Conservation (phyloP, 225 moss, liverwort and hornwort species). For the Anthoceros angustus region DNA sequence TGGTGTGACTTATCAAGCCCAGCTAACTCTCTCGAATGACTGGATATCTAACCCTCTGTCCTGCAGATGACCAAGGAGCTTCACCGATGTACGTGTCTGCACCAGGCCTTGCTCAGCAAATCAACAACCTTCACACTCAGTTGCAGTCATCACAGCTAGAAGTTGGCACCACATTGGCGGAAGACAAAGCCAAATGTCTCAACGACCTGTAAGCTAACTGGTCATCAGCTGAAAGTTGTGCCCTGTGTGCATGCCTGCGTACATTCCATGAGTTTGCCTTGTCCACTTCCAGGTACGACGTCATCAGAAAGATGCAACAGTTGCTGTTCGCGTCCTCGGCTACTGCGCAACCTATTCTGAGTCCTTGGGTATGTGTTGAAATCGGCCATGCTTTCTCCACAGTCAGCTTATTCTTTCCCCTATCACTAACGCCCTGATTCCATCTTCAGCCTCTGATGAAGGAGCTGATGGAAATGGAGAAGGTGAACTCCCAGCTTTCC, state of each 20-base stretch:
- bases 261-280: background rate
- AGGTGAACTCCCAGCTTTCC: conserved; percentile 87
- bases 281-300: conserved; percentile 43
- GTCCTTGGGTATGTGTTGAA: conserved; percentile 48
- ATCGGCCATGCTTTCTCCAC: background rate
- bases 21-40: background rate
- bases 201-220: conserved; percentile 47
- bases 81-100: conserved; percentile 91
- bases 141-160: conserved; percentile 61
- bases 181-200: conserved; percentile 86
- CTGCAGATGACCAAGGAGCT: conserved; percentile 62
- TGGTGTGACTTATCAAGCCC: background rate
- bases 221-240: background rate
- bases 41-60: background rate
- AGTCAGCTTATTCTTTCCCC: background rate
- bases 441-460: conserved; percentile 70
- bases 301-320: conserved; percentile 94
- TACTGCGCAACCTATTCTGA: conserved; percentile 84
- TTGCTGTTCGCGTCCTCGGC: conserved; percentile 91
- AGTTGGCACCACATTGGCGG: conserved; percentile 70
- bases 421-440: background rate
- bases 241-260: background rate
- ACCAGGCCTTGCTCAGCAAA: conserved; percentile 89
- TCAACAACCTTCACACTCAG: conserved; percentile 68
- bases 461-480: conserved; percentile 95